Evolutionary conservation across 306 rosid genomes (phyloP), one percentile per base, ranked within the genome.

Genomic region (Parietaria judaica): DNA sequence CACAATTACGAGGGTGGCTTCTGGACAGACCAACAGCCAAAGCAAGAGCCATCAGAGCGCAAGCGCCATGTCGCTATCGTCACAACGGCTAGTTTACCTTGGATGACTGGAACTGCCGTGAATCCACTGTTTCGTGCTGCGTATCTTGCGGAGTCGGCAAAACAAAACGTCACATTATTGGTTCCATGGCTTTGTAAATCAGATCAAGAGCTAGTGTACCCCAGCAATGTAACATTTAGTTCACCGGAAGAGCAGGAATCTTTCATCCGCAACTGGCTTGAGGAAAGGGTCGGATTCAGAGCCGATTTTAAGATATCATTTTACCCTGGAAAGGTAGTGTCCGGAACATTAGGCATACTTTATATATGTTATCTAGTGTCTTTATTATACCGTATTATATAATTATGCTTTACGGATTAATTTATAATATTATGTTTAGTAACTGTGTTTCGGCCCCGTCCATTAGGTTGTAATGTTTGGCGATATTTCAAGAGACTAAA

Each of bases 101-200:
- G 99, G 99, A 84, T 94, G 99, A 94, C 97, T 0, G 99, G 99
- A 69, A 88, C 99, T 48, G 90, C 99, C 37, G 99, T 94, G 62
- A 94, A 94, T 65, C 99, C 97, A 36, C 80, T 88, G 68, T 94
- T 88, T 73, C 87, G 99, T 66, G 99, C 99, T 62, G 99, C 99
- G 39, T 88, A 94, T 79, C 79, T 94, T 66, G 85, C 99, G 14
- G 74, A 83, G 63, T 70, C 95, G 66, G 86, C 86, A 52, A 84
- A 81, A 63, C 95, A 81, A 68, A 83, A 77, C 64, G 99, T 94
- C 53, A 94, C 99, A 16, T 73, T 88, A 54, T 66, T 94, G 76
- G 97, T 94, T 80, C 99, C 99, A 14, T 94, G 99, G 97, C 94
- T 88, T 70, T 82, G 87, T 70, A 80, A 78, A 74, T 86, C 96